Conservation (phyloP, 352 stramenopile genomes). For the Globisporangium viniferum region DNA sequence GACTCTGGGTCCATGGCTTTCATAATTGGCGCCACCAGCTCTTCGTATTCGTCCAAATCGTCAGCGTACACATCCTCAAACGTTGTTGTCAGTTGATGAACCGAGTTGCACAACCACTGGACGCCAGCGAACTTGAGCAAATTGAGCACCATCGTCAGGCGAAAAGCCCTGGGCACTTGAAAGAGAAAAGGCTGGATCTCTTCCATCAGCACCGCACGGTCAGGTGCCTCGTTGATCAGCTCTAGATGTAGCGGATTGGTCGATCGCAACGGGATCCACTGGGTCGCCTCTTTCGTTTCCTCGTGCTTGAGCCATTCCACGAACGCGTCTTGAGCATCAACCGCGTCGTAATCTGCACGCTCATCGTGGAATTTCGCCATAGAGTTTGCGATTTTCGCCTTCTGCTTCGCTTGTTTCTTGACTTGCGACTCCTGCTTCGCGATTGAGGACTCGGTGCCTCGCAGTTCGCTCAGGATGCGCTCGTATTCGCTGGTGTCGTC, state of each 20-base stretch:
- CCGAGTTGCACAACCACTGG: constrained; percentile 14
- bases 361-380: constrained; percentile 49
- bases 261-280: constrained; percentile 59
- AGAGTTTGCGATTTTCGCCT: constrained; percentile 14
- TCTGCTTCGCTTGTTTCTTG: constrained; percentile 32
- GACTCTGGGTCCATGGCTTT: constrained; percentile 31
- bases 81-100: neutral
- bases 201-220: constrained; percentile 61
- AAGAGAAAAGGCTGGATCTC: constrained; percentile 83
- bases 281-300: constrained; percentile 30
- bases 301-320: constrained; percentile 44
- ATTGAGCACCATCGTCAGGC: constrained; percentile 29
- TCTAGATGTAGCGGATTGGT: constrained; percentile 41
- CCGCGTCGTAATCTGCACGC: constrained; percentile 37
- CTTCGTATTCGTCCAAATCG: constrained; percentile 27
- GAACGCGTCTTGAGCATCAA: constrained; percentile 34
- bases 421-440: constrained; percentile 26
- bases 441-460: constrained; percentile 38
- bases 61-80: constrained; percentile 35
- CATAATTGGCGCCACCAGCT: constrained; percentile 41
- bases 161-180: constrained; percentile 30
- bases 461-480: constrained; percentile 67
- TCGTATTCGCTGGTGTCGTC: constrained; percentile 71
- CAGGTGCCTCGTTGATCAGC: constrained; percentile 58
- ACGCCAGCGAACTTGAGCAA: constrained; percentile 52